Percentiles rank a stretch among this genome's conserved stretches.
phyloP scores from a whole-genome alignment of 176 grass and related monocot species.

The bread wheat (Triticum aestivum) region IWGSC_CS_RefSeq_v2.1 NC_057812.1:606555310-606555809 shows the following conservation, averaged over 20 bases:
- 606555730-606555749: constrained; percentile 46
- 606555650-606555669: not conserved
- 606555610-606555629: constrained; percentile 41
- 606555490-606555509: not conserved
- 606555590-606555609: constrained; percentile 34
- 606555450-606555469: constrained; percentile 9
- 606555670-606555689: not conserved
- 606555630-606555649: constrained; percentile 37
- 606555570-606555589: constrained; percentile 39
- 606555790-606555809: constrained; percentile 41
- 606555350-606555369: not conserved
- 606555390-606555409: constrained; percentile 32
- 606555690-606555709: constrained; percentile 32
- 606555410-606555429: constrained; percentile 11
- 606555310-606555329: not conserved
- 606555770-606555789: constrained; percentile 21
- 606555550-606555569: constrained; percentile 40
- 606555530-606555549: constrained; percentile 45
- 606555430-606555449: constrained; percentile 21
- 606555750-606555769: constrained; percentile 37
- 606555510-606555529: constrained; percentile 26
- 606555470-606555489: constrained; percentile 20
- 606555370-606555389: constrained; percentile 42
- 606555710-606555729: constrained; percentile 31
- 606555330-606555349: not conserved